Base-by-base conservation (phyloP, 805 yeast species). In the Dipodascus geniculatus region DNA sequence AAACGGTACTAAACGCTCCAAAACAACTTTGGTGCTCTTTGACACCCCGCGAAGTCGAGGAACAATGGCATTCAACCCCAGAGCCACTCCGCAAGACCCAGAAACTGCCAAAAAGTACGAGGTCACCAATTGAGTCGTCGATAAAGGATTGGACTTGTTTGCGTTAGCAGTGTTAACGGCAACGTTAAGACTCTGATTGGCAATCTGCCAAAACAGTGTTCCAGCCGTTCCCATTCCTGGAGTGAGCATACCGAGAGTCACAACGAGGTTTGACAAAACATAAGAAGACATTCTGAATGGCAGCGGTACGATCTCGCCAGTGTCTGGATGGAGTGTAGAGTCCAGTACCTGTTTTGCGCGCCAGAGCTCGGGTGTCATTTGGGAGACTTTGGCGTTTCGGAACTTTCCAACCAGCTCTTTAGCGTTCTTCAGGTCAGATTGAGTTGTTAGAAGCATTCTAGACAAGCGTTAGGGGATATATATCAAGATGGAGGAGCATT, bases 221-320 rank as follows among this genome's bases (percentile, higher is more conserved):
- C 99, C 99, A 0, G 78, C 80, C 8, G 89, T 81, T 8, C 96
- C 95, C 65, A 93, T 69, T 54, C 86, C 85, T 4, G 99, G 99
- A 1, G 97, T 91, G 59, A 93, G 77, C 99, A 93, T 93, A 59
- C 99, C 99, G 2, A 85, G 91, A 3, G 98, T 91, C 51, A 93
- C 98, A 22, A 91, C 91, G 69, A 93, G 71, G 68, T 93, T 93
- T 9, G 96, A 87, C 53, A 93, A 73, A 17, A 93, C 99, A 72
- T 93, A 88, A 31, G 91, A 84, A 22, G 96, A 88, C 99, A 93
- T 93, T 70, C 99, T 79, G 71, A 93, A 93, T 2, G 99, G 99
- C 53, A 93, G 73, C 24, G 87, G 66, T 11, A 93, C 96, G 1
- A 95, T 85, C 62, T 88, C 93, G 0, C 97, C 96, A 3, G 95